Base-by-base conservation (phyloP, 768 basidiomycete species). In the Russula sp. region DNA sequence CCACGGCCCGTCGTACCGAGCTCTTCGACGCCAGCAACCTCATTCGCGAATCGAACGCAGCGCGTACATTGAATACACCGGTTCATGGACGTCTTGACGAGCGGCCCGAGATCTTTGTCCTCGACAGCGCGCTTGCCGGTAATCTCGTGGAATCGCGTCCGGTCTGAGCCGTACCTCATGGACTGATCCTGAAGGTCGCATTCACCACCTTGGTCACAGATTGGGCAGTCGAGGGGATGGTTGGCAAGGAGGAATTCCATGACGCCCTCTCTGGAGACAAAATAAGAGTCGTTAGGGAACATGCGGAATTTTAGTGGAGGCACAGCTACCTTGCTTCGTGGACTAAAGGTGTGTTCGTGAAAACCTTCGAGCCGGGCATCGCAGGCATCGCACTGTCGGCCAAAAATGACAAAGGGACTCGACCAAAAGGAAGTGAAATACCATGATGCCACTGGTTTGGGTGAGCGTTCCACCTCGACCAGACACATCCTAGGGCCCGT, bases 41-140 rank as follows among this genome's bases (percentile, higher is more conserved):
- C 97, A 77, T 98, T 99, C 32, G 97, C 96, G 73, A 99, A 99
- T 57, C 97, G 91, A 30, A 98, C 92, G 76, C 97, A 99, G 64
- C 97, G 93, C 5, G 97, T 99, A 79, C 97, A 99, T 76, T 99
- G 97, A 71, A 99, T 98, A 78, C 97, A 98, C 44, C 97, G 87
- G 77, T 92, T 97, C 96, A 98, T 98, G 63, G 89, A 92, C 2
- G 96, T 98, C 82, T 98, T 98, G 74, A 99, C 94, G 51, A 99
- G 84, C 8, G 97, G 97, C 1, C 97, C 97, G 30, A 99, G 83
- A 74, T 98, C 90, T 80, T 99, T 99, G 82, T 99, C 90, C 77
- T 98, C 96, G 20, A 96, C 91, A 0, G 97, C 97, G 60, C 97
- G 93, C 77, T 98, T 98, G 69, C 97, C 97, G 2, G 92, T 85